Evolutionary conservation across 2,329 filamentous ascomycete species (phyloP), one percentile per base, ranked within the genome.

Genomic region (Fusarium kyushuense): DNA sequence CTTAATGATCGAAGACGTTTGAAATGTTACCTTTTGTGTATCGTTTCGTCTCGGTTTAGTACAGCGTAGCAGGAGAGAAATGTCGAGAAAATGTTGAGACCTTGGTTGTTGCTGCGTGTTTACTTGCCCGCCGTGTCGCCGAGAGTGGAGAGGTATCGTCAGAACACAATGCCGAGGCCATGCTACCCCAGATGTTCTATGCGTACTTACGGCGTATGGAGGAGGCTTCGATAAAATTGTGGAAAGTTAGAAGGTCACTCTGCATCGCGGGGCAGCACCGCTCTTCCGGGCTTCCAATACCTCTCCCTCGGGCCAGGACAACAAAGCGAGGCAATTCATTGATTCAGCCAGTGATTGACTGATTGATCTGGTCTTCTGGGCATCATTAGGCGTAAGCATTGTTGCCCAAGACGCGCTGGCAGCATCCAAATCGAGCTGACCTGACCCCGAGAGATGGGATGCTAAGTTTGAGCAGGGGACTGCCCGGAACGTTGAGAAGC

Each of bases 381-480:
- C 70, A 75, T 63, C 72, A 72, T 77, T 76, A 73, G 76, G 75
- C 74, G 69, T 63, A 72, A 69, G 70, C 72, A 71, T 76, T 78
- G 75, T 76, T 77, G 76, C 75, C 76, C 75, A 76, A 74, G 72
- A 52, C 70, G 66, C 59, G 71, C 65, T 72, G 72, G 66, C 67
- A 71, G 66, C 64, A 40, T 58, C 72, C 72, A 73, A 72, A 70
- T 75, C 72, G 67, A 72, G 68, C 67, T 54, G 52, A 54, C 52
- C 47, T 69, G 72, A 69, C 67, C 63, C 72, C 69, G 71, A 68
- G 69, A 70, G 67, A 71, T 74, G 72, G 69, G 67, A 71, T 74
- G 73, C 54, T 51, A 58, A 69, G 59, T 57, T 53, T 57, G 67
- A 75, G 72, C 76, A 78, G 76, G 76, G 76, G 67, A 77, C 72